Evolutionary conservation across 495 filamentous ascomycete genomes (phyloP).

Genomic region (Neurospora sp.): DNA sequence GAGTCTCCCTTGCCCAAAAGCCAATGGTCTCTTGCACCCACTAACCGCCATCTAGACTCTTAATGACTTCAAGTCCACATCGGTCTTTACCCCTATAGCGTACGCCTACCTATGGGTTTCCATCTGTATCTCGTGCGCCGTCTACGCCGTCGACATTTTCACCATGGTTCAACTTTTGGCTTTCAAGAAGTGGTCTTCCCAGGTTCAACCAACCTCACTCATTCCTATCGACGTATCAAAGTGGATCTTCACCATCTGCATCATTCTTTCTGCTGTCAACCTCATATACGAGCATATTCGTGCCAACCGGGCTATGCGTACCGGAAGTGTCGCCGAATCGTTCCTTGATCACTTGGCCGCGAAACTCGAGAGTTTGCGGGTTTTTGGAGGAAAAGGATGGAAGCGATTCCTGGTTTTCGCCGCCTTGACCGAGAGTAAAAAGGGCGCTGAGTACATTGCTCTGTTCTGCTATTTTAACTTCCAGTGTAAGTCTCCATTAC

Average conservation of each 20-base stretch:
- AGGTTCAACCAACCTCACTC: slow-evolving; percentile 29
- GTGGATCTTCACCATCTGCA: slow-evolving; percentile 87
- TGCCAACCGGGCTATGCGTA: slow-evolving; percentile 67
- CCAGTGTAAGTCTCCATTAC: slow-evolving; percentile 49
- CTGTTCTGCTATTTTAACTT: slow-evolving; percentile 93
- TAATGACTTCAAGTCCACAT: slow-evolving; percentile 74
- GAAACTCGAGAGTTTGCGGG: slow-evolving; percentile 65
- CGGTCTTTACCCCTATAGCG: slow-evolving; percentile 65
- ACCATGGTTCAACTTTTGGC: slow-evolving; percentile 83
- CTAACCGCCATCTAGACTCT: slow-evolving; percentile 52
- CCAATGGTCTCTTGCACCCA: not conserved
- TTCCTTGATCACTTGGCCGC: slow-evolving; percentile 84
- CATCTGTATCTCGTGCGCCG: slow-evolving; percentile 65
- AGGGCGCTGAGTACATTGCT: slow-evolving; percentile 83
- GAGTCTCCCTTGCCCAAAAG: slow-evolving; percentile 24
- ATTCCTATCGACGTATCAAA: slow-evolving; percentile 59
- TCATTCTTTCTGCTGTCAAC: slow-evolving; percentile 75
- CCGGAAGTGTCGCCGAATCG: slow-evolving; percentile 78
- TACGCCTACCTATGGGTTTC: slow-evolving; percentile 79
- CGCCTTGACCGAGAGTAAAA: slow-evolving; percentile 82
- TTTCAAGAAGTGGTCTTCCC: slow-evolving; percentile 59
- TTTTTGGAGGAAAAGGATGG: slow-evolving; percentile 60
- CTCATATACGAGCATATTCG: slow-evolving; percentile 65
- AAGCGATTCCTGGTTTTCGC: slow-evolving; percentile 86
- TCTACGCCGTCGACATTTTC: slow-evolving; percentile 85